Conservation (phyloP, 2,329 filamentous ascomycete species). For the Teratosphaeria destructans region DNA sequence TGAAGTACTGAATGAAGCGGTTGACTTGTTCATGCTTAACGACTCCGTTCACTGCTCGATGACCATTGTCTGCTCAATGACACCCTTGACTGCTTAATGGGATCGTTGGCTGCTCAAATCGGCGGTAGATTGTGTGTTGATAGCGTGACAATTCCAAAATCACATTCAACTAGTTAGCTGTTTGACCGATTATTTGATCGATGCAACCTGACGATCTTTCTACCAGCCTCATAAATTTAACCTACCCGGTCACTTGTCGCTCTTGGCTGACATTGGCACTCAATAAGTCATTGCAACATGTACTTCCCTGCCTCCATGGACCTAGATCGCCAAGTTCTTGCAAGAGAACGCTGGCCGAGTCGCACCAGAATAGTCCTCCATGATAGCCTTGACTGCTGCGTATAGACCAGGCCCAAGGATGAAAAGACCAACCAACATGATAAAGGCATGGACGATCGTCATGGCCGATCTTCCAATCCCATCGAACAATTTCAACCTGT, state of each 20-base stretch:
- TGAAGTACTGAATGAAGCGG: too few species aligned
- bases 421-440: constrained; percentile 39
- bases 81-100: too few species aligned
- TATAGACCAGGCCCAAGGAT: constrained; percentile 43
- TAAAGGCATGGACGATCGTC: constrained; percentile 36
- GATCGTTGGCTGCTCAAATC: too few species aligned
- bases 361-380: constrained; percentile 36
- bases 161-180: too few species aligned
- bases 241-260: too few species aligned
- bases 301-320: not conserved
- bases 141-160: too few species aligned
- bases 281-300: not conserved
- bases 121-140: too few species aligned
- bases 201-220: not conserved
- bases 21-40: too few species aligned
- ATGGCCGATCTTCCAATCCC: constrained; percentile 28
- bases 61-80: too few species aligned
- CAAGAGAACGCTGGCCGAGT: constrained; percentile 40
- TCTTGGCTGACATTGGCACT: too few species aligned
- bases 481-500: constrained; percentile 30
- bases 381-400: constrained; percentile 43
- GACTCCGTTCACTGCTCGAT: too few species aligned
- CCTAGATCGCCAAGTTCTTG: constrained; percentile 38
- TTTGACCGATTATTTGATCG: not conserved
- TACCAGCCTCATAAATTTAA: too few species aligned